Conservation (phyloP, 225 moss, liverwort and hornwort species). For the Polytrichum formosum region DNA sequence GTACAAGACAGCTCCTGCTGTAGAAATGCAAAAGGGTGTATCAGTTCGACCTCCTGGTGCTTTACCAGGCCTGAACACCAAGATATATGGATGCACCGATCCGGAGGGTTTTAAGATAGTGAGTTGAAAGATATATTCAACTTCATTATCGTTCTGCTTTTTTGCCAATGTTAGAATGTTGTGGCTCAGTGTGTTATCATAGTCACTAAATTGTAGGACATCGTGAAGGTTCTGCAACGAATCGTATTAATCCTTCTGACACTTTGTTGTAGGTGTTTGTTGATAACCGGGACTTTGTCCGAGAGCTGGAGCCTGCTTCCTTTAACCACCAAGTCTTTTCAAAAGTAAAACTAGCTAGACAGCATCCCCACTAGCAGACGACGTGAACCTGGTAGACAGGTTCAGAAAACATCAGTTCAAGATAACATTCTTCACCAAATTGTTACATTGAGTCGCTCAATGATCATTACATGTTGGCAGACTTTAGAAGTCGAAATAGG, state of each 20-base stretch:
- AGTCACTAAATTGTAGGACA: background rate
- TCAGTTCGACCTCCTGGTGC: conserved; percentile 70
- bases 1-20: conserved; percentile 34
- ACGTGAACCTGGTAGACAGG: too few relatives aligned
- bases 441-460: too few relatives aligned
- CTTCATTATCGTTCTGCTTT: background rate
- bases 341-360: background rate
- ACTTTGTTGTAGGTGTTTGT: conserved; percentile 56
- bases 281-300: conserved; percentile 68
- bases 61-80: conserved; percentile 72
- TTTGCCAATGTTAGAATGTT: background rate
- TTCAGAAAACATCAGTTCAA: too few relatives aligned
- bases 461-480: too few relatives aligned
- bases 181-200: background rate
- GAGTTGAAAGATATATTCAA: conserved; percentile 13
- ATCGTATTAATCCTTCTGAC: background rate
- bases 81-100: conserved; percentile 66
- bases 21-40: conserved; percentile 54
- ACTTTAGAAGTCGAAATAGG: too few relatives aligned
- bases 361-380: background rate
- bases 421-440: too few relatives aligned
- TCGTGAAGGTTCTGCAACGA: background rate
- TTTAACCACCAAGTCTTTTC: conserved; percentile 9
- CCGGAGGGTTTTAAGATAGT: conserved; percentile 92
- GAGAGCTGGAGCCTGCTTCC: conserved; percentile 61